Percentiles rank a stretch among this genome's conserved stretches.
phyloP scores from a whole-genome alignment of 352 stramenopile genomes.

The Blastocystis sp. region DNA sequence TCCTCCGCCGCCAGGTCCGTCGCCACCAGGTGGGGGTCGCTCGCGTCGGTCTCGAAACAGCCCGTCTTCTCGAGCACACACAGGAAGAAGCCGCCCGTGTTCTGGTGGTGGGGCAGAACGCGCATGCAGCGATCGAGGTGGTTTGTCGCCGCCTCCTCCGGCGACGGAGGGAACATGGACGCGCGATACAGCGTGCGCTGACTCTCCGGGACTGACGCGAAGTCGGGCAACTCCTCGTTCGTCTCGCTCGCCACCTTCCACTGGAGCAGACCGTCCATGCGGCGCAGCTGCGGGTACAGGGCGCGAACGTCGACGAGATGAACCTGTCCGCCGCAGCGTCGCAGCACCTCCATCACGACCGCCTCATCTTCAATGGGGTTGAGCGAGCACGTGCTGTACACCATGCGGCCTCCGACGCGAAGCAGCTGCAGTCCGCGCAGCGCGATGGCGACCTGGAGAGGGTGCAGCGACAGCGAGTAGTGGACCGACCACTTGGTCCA shows the following conservation, averaged over 20 bases:
- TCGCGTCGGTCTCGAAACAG: not conserved
- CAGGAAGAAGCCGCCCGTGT: constrained; percentile 99
- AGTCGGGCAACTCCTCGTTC: constrained; percentile 77
- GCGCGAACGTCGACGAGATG: constrained; percentile 86
- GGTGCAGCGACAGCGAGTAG: constrained; percentile 89
- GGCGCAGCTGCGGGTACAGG: constrained; percentile 82
- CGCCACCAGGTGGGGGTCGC: not conserved
- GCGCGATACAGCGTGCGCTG: constrained; percentile 80
- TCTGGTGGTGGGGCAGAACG: constrained; percentile 94
- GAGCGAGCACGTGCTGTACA: constrained; percentile 95
- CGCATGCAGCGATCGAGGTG: constrained; percentile 92
- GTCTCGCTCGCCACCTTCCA: constrained; percentile 91
- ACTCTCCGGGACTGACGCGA: constrained; percentile 8
- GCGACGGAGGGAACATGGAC: constrained; percentile 88
- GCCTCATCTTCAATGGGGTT: constrained; percentile 99
- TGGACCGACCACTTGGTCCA: constrained; percentile 91
- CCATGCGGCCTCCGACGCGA: constrained; percentile 86
- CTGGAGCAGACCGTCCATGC: constrained; percentile 83
- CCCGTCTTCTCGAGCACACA: constrained; percentile 90
- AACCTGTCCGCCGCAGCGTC: constrained; percentile 85
- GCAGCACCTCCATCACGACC: constrained; percentile 93
- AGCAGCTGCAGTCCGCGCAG: constrained; percentile 88
- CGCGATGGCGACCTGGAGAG: constrained; percentile 92
- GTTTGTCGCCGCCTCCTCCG: constrained; percentile 81
- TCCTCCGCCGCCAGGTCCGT: constrained; percentile 66